These are phyloP conservation scores for Aspergillus transmontanensis DNA, from an alignment of 2,329 filamentous ascomycete genomes.

Conservation along the genomic window DNA sequence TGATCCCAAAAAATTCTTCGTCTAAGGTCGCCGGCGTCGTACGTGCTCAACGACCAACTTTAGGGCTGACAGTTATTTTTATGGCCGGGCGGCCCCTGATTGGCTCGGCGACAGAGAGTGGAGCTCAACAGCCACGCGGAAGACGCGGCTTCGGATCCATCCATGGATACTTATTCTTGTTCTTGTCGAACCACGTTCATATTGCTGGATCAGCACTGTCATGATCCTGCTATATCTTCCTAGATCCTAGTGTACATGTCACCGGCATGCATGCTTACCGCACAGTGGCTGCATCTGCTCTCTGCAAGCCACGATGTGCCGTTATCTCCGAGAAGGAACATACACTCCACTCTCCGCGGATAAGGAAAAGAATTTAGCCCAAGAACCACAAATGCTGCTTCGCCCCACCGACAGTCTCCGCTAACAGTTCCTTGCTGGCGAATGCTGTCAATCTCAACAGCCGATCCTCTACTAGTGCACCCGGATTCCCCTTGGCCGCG, in stretches of 20 bases:
- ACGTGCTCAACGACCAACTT: not conserved
- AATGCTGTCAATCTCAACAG: not conserved
- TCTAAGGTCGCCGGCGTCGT: not conserved
- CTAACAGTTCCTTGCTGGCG: not conserved
- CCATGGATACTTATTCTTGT: not conserved
- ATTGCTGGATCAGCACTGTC: not conserved
- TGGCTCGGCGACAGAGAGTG: not conserved
- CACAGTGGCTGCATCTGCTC: not conserved
- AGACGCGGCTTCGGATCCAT: not conserved
- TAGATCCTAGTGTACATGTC: not conserved
- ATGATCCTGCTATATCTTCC: not conserved
- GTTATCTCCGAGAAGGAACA: not conserved
- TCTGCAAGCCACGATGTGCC: not conserved
- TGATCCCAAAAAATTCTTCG: not conserved
- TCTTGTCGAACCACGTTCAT: not conserved
- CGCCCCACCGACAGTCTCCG: not conserved
- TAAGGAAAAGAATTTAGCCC: not conserved
- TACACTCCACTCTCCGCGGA: not conserved
- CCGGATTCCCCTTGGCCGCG: not conserved
- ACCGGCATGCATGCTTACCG: not conserved
- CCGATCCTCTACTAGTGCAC: not conserved
- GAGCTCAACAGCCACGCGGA: not conserved
- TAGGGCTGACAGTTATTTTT: constrained; percentile 1
- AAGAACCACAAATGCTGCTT: not conserved
- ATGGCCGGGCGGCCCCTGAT: not conserved